These are phyloP conservation scores for Spencermartinsiella ligniputridi DNA, from an alignment of 1,139 yeast genomes.

Conservation along the genomic window DNA sequence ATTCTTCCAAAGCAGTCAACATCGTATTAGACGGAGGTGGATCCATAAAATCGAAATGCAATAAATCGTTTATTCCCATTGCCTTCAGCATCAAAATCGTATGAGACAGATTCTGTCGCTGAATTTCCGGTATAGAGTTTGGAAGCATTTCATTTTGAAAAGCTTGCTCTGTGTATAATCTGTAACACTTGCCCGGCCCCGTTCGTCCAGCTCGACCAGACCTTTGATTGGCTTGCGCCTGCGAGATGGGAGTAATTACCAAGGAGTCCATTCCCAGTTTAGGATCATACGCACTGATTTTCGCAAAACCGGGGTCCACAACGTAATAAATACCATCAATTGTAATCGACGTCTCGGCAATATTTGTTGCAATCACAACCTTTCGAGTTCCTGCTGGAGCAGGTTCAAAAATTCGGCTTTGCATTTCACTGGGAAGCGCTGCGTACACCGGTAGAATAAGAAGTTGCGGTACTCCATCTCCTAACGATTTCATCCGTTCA, in stretches of 20 bases:
- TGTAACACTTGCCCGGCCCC: conserved; percentile 76
- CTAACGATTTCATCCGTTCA: conserved; percentile 64
- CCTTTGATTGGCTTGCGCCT: conserved; percentile 79
- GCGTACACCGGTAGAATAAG: conserved; percentile 85
- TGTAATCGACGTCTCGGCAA: conserved; percentile 78
- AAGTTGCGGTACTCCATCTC: conserved; percentile 59
- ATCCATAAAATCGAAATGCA: conserved; percentile 88
- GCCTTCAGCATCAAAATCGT: conserved; percentile 89
- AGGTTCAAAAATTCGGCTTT: conserved; percentile 66
- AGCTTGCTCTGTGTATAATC: conserved; percentile 68
- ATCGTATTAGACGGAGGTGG: conserved; percentile 80
- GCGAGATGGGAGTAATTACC: conserved; percentile 68
- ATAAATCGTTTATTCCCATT: conserved; percentile 83
- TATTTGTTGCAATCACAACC: conserved; percentile 73
- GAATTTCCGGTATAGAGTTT: conserved; percentile 86
- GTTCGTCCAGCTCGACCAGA: conserved; percentile 87
- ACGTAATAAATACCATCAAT: conserved; percentile 76
- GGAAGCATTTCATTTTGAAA: conserved; percentile 74
- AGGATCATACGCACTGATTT: conserved; percentile 71
- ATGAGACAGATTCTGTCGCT: conserved; percentile 79
- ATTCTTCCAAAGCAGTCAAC: conserved; percentile 74
- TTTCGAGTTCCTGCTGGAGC: conserved; percentile 68
- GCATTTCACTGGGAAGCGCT: conserved; percentile 71
- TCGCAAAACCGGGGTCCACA: conserved; percentile 77
- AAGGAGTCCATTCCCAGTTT: conserved; percentile 74